Conservation (phyloP, 768 basidiomycete genomes). For the Russula dissimulans region DNA sequence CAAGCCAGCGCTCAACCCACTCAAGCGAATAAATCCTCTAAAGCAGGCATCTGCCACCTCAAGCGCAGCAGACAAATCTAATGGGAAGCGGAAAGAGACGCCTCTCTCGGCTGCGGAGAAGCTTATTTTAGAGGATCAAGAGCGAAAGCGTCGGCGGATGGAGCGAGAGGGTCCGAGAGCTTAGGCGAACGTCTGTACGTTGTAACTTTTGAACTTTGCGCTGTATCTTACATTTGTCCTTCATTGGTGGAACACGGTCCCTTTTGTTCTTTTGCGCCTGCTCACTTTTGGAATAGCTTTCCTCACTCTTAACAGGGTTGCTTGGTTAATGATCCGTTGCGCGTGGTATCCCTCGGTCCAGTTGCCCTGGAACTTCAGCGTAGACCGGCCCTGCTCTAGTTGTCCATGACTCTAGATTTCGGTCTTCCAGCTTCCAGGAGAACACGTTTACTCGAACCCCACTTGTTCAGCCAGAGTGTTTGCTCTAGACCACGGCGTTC, state of each 20-base stretch:
- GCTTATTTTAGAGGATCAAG: conserved; percentile 84
- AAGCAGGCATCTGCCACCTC: conserved; percentile 39
- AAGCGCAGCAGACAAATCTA: conserved; percentile 32
- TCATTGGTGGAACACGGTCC: background rate
- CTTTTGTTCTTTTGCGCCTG: no score
- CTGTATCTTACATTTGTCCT: conserved; percentile 2
- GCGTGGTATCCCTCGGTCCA: no score
- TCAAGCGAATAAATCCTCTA: conserved; percentile 69
- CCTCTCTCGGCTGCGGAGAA: conserved; percentile 76
- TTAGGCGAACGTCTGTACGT: conserved; percentile 8
- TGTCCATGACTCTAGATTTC: no score
- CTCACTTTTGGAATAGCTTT: no score
- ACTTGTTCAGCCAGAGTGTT: no score
- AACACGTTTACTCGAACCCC: no score
- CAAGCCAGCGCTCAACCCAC: conserved; percentile 44
- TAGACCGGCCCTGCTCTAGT: no score
- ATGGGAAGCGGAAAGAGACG: conserved; percentile 51
- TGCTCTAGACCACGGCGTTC: no score
- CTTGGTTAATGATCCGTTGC: no score
- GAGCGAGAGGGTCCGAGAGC: conserved; percentile 35
- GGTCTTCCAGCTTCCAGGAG: no score
- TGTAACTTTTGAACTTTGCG: background rate
- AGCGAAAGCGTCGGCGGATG: conserved; percentile 75
- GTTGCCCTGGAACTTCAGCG: no score
- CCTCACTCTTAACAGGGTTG: no score